Conservation (phyloP, 2,329 filamentous ascomycete genomes). For the Geoglossum cookeanum region DNA sequence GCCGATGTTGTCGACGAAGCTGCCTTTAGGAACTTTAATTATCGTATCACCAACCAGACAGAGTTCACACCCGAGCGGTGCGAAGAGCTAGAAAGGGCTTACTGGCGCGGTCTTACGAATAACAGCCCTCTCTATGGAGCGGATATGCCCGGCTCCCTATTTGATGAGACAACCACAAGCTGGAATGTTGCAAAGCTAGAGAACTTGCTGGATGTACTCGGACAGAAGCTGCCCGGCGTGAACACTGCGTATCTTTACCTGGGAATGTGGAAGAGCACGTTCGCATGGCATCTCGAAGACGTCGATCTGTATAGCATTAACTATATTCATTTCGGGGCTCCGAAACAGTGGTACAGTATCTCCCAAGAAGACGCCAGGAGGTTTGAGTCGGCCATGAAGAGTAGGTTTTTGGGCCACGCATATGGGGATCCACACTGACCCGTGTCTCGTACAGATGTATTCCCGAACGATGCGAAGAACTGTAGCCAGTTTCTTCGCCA, state of each 20-base stretch:
- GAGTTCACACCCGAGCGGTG: conserved; percentile 85
- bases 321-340: conserved; percentile 95
- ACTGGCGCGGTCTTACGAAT: conserved; percentile 96
- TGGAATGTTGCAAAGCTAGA: conserved; percentile 95
- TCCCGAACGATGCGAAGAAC: conserved; percentile 86
- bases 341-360: conserved; percentile 99
- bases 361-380: conserved; percentile 83
- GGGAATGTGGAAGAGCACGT: conserved; percentile 99
- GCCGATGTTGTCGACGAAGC: conserved; percentile 71
- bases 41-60: conserved; percentile 61
- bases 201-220: conserved; percentile 82
- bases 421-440: neutral
- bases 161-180: conserved; percentile 60
- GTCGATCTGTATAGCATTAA: conserved; percentile 99
- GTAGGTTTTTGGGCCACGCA: conserved; percentile 15
- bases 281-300: conserved; percentile 97
- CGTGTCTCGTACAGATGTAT: conserved; percentile 34
- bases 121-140: conserved; percentile 89
- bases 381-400: conserved; percentile 91
- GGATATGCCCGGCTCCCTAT: conserved; percentile 88
- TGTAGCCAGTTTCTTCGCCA: conserved; percentile 93
- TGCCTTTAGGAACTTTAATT: conserved; percentile 80
- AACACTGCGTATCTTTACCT: conserved; percentile 96
- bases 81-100: conserved; percentile 80
- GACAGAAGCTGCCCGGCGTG: conserved; percentile 89